Base-by-base conservation (phyloP, 73 alveolate species). In the Paramecium sexaurelia region DNA sequence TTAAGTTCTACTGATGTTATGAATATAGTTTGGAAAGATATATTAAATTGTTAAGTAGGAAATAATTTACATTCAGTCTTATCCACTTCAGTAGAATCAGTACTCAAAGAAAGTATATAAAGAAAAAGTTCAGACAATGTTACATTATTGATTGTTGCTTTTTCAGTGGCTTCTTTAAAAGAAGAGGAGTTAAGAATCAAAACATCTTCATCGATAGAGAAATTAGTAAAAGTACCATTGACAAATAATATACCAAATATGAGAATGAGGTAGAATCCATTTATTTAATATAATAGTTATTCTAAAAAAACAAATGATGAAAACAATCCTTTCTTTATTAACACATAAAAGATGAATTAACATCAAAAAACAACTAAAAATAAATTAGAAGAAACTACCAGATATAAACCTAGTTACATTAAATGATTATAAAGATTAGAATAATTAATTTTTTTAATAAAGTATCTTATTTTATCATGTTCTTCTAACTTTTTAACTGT, bases 91-190 rank as follows among this genome's bases (percentile, higher is more conserved):
- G 99, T 98, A 45, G 99, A 98, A 78, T 94, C 95, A 86, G 95
- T 98, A 15, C 89, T 98, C 1, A 95, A 97, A 67, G 94, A 97
- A 41, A 93, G 99, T 3, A 92, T 98, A 84, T 96, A 89, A 37
- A 92, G 98, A 82, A 94, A 96, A 93, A 95, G 99, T 45, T 75
- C 97, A 68, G 99, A 98, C 84, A 98, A 98, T 92, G 99, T 98
- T 26, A 98, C 99, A 7, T 95, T 96, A 19, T 97, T 98, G 73
- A 95, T 98, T 86, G 95, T 97, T 7, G 97, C 97, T 10, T 96
- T 97, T 75, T 85, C 90, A 19, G 55, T 61, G 17, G 9, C 68
- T 33, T 73, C 83, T 29, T 29, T 61, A 29, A 61, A 61, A 32
- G 83, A 61, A 61, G 83, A 61, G n/a, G 83, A 61, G n/a, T 15